phyloP scores from a whole-genome alignment of 345 rosid genomes.

The Aethionema arabicum region DNA sequence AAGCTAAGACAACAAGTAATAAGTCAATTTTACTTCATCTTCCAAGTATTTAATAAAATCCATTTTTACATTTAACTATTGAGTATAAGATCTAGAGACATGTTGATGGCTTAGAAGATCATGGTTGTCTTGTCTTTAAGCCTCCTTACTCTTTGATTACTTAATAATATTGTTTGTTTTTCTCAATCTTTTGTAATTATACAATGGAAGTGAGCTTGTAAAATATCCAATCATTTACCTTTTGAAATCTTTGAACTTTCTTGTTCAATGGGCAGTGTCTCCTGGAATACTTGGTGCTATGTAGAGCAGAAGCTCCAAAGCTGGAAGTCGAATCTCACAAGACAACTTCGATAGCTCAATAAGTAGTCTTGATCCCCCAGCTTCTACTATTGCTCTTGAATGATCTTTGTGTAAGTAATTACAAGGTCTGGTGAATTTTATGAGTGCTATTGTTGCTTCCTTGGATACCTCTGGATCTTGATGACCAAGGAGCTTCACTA shows the following conservation, averaged over 20 bases:
- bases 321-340: constrained; percentile 52
- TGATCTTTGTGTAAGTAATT: constrained; percentile 79
- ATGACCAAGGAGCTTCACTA: constrained; percentile 75
- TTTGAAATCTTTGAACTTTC: too few relatives aligned
- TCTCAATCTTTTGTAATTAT: constrained; percentile 20
- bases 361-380: constrained; percentile 70
- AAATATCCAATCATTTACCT: too few relatives aligned
- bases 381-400: constrained; percentile 64
- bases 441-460: constrained; percentile 67
- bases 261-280: too few relatives aligned
- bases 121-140: constrained; percentile 31
- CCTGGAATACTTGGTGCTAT: constrained; percentile 65
- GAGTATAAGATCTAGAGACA: constrained; percentile 32
- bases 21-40: constrained; percentile 20
- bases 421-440: constrained; percentile 63
- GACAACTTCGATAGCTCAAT: constrained; percentile 71
- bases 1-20: constrained; percentile 42
- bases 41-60: constrained; percentile 22
- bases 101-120: constrained; percentile 26
- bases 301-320: constrained; percentile 58
- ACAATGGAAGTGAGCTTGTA: constrained; percentile 20
- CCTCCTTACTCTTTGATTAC: constrained; percentile 20
- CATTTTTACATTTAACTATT: constrained; percentile 35
- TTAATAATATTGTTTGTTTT: constrained; percentile 7
- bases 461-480: constrained; percentile 53